Evolutionary conservation across 139 green algal species (phyloP).

Genomic region (Axilococcus clingmanii): DNA sequence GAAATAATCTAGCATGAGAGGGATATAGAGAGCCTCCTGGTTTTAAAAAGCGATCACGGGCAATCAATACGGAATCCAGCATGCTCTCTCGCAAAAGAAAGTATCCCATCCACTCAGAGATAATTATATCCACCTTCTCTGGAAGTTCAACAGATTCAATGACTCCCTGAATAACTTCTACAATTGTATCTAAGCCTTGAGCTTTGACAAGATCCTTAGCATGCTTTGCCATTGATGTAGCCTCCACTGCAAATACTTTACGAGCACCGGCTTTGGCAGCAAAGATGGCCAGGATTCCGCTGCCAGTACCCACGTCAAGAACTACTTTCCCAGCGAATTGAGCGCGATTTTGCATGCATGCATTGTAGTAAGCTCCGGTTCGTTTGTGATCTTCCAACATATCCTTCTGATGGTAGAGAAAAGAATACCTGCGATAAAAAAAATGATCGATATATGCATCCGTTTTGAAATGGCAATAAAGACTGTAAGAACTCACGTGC

Average conservation of each 20-base stretch:
- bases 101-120: conserved; percentile 80
- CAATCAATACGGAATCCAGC: conserved; percentile 89
- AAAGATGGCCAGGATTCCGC: conserved; percentile 95
- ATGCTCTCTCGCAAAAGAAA: conserved; percentile 93
- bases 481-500: conserved; percentile 63
- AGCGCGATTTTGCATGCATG: conserved; percentile 50
- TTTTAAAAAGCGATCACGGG: conserved; percentile 85
- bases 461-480: too few species aligned
- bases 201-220: conserved; percentile 65
- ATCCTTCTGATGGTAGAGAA: conserved; percentile 96
- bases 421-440: conserved; percentile 36
- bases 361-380: conserved; percentile 87
- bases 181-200: conserved; percentile 65
- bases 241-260: conserved; percentile 93
- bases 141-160: conserved; percentile 89
- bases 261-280: conserved; percentile 72
- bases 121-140: conserved; percentile 98
- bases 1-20: conserved; percentile 79
- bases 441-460: too few species aligned
- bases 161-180: conserved; percentile 92
- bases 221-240: conserved; percentile 82
- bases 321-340: conserved; percentile 74
- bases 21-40: conserved; percentile 86
- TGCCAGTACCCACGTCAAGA: conserved; percentile 92
- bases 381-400: conserved; percentile 97